Base-by-base conservation (phyloP, 345 rosid genomes). In the Gossypium arboreum region DNA sequence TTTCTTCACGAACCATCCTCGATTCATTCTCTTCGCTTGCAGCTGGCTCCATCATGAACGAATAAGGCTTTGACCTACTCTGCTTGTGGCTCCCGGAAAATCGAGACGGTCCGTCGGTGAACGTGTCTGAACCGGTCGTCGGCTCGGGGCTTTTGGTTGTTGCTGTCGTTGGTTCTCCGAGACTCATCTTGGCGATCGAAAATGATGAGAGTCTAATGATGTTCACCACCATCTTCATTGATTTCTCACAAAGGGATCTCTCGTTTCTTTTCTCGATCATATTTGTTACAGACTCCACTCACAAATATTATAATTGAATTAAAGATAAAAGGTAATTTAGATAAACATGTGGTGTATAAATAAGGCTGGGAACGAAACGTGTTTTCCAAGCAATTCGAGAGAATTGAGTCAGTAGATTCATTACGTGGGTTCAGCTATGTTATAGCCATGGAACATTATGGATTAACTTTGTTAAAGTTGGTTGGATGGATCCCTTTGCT, bases 151-250 rank as follows among this genome's bases (percentile, higher is more conserved):
- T 73, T 67, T 70, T 78, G 76, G 61, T 45, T 12, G 79, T 47
- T 39, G 75, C 13, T 64, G 79, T 47, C 43, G 75, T 16, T 64
- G 88, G 61, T 75, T 79, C 63, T 25, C 94, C 94, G 27, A 85
- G 86, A 77, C 83, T 81, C 77, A 68, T 76, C 72, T 82, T 78
- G 65, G 92, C 84, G 45, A 90, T 77, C 12, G 88, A 88, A 72
- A 88, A 78, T n/a, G 92, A 83, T 10, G 90, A 90, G 56, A 70
- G 29, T 71, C 72, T 88, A 16, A 88, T 55, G 75, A 88, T 80
- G 76, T 77, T 85, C 7, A 74, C 79, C 62, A 79, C 82, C 83
- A 88, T 68, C 79, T 88, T 80, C 85, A 88, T 64, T 20, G 94
- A 88, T 10, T 78, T 83, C 78, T 81, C 85, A 29, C 83, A 73